Percentiles rank a stretch among this genome's conserved stretches.
phyloP scores from a whole-genome alignment of 1,139 yeast species.

The Suhomyces guaymorum region DNA sequence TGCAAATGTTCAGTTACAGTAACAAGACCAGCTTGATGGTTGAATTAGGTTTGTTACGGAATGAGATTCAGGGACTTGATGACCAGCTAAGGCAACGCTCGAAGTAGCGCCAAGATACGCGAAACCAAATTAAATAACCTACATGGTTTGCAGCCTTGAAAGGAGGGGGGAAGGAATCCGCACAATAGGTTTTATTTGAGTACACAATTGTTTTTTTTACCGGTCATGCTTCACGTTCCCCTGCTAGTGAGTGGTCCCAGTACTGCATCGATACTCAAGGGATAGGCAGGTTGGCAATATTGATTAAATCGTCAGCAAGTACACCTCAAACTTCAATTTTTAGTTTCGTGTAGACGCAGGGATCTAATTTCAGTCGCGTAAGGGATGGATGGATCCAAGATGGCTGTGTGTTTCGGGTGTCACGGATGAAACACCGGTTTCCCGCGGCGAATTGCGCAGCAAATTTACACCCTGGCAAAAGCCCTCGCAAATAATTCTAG shows the following conservation, averaged over 20 bases:
- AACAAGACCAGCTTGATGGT: constrained; percentile 69
- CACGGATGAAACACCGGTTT: too few relatives aligned
- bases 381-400: constrained; percentile 5
- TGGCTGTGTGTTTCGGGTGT: too few relatives aligned
- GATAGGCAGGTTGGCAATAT: not conserved
- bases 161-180: not conserved
- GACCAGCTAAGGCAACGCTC: constrained; percentile 7
- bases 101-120: constrained; percentile 4
- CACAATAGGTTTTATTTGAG: too few relatives aligned
- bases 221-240: not conserved
- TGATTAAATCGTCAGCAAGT: not conserved
- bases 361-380: too few relatives aligned
- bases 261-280: too few relatives aligned
- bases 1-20: constrained; percentile 71
- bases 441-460: constrained; percentile 3
- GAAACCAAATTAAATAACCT: too few relatives aligned
- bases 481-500: constrained; percentile 8
- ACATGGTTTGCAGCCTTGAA: not conserved
- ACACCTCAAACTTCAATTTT: not conserved
- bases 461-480: too few relatives aligned
- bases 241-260: too few relatives aligned
- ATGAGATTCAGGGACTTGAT: constrained; percentile 24
- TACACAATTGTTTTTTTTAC: not conserved
- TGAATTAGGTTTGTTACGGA: constrained; percentile 61
- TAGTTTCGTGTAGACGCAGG: too few relatives aligned